These are phyloP conservation scores for Mycena sp. DNA, from an alignment of 1,284 basidiomycete genomes.

Conservation along the genomic window DNA sequence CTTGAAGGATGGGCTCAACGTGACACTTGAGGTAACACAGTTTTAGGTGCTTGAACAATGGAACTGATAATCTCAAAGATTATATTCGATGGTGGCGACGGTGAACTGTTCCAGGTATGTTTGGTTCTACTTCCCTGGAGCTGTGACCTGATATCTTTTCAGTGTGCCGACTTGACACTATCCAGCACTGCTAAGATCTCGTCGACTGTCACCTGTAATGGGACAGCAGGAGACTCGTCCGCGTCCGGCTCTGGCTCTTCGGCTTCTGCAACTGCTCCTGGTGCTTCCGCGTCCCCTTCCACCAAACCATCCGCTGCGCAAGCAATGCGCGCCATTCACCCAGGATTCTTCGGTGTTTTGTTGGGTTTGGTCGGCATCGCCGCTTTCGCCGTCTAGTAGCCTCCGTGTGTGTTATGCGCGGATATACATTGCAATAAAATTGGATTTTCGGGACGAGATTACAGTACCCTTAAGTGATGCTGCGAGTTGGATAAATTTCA, in stretches of 20 bases:
- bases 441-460: too few species aligned
- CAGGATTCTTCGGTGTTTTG: too few species aligned
- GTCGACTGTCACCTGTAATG: conserved; percentile 40
- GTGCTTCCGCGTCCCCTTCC: too few species aligned
- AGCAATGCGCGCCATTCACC: too few species aligned
- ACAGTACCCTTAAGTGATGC: too few species aligned
- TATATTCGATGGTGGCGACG: conserved; percentile 72
- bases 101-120: conserved; percentile 70
- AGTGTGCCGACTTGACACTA: conserved; percentile 81
- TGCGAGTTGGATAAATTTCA: too few species aligned
- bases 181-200: conserved; percentile 54
- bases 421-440: too few species aligned
- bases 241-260: conserved; percentile 4
- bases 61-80: conserved; percentile 42
- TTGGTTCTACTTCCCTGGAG: background rate
- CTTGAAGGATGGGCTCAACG: conserved; percentile 56
- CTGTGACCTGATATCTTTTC: background rate
- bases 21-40: conserved; percentile 60
- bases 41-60: background rate
- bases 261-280: background rate
- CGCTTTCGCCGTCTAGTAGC: too few species aligned
- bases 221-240: conserved; percentile 32
- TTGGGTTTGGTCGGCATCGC: too few species aligned
- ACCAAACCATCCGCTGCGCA: too few species aligned
- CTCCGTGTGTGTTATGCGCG: too few species aligned